Conservation (phyloP, 805 yeast genomes). For the Lachancea thermotolerans region DNA sequence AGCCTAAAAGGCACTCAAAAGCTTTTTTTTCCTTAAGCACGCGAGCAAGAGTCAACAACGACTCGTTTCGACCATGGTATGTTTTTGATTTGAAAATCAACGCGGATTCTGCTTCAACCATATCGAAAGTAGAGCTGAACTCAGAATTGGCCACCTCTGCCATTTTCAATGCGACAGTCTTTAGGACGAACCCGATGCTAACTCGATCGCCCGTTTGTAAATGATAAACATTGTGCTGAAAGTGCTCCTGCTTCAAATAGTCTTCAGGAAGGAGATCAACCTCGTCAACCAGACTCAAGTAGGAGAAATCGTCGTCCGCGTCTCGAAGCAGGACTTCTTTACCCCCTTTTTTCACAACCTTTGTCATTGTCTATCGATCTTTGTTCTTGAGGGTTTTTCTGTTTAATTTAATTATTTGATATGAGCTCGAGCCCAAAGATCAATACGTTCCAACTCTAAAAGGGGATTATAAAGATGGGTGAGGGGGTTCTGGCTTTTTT, state of each 20-base stretch:
- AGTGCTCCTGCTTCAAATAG: conserved; percentile 14
- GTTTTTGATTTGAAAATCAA: conserved; percentile 25
- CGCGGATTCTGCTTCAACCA: conserved; percentile 28
- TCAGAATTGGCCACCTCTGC: conserved; percentile 11
- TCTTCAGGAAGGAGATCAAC: conserved; percentile 27
- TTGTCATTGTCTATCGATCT: conserved; percentile 15
- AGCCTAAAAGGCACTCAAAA: conserved; percentile 47
- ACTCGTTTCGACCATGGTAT: conserved; percentile 26
- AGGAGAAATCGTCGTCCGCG: conserved; percentile 17
- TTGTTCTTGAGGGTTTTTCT: not conserved
- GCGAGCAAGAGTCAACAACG: conserved; percentile 42
- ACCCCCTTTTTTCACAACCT: conserved; percentile 11
- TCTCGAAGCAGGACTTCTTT: conserved; percentile 24
- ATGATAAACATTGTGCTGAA: conserved; percentile 26
- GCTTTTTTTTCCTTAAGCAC: conserved; percentile 33
- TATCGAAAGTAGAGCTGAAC: conserved; percentile 23
- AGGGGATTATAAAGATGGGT: conserved; percentile 5
- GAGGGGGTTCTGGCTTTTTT: conserved; percentile 10
- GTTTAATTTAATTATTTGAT: not conserved
- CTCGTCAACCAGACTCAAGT: conserved; percentile 20
- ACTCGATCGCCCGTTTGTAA: conserved; percentile 34
- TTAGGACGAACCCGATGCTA: conserved; percentile 36
- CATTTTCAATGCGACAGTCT: conserved; percentile 31
- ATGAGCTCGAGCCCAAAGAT: not conserved
- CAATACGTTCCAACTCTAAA: not conserved